Percentiles rank a stretch among this genome's conserved stretches.
Conservation (phyloP, 192 early-diverging fungal genomes). For the Backusella macrospora region DNA sequence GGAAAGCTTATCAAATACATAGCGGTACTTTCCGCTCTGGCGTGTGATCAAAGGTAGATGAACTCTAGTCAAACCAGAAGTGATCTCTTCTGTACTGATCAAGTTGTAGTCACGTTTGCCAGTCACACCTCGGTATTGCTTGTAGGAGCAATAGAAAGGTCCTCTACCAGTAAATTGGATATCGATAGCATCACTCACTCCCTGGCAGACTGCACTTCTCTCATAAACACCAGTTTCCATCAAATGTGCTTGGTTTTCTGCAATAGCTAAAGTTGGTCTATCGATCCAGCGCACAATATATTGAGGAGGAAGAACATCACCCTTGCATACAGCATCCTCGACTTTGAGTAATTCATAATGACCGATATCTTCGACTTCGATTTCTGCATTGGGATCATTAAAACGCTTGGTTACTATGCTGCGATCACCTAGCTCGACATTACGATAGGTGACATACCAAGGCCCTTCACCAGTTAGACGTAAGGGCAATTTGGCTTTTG, state of each 20-base stretch:
- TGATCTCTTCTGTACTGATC: slow-evolving; percentile 25
- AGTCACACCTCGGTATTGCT: neutral
- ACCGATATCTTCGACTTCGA: slow-evolving; percentile 40
- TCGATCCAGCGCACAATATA: slow-evolving; percentile 31
- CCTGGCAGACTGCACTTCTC: slow-evolving; percentile 41
- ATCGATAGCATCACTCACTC: slow-evolving; percentile 37
- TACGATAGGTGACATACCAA: slow-evolving; percentile 44
- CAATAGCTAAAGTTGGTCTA: slow-evolving; percentile 32
- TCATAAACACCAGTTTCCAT: slow-evolving; percentile 25
- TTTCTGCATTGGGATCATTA: slow-evolving; percentile 33
- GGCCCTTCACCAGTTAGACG: slow-evolving; percentile 49
- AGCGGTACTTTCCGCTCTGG: slow-evolving; percentile 35
- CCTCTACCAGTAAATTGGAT: slow-evolving; percentile 39
- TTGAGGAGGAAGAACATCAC: slow-evolving; percentile 37
- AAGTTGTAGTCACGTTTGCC: slow-evolving; percentile 13
- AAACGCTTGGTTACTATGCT: slow-evolving; percentile 4
- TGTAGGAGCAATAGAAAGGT: slow-evolving; percentile 37
- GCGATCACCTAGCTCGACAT: slow-evolving; percentile 12
- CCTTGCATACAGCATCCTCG: slow-evolving; percentile 44
- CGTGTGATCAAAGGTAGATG: slow-evolving; percentile 40
- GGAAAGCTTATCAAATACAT: slow-evolving; percentile 41
- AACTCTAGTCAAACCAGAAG: slow-evolving; percentile 31
- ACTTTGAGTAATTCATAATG: slow-evolving; percentile 45
- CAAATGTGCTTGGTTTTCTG: slow-evolving; percentile 27
- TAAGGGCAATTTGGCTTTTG: slow-evolving; percentile 37